Base-by-base conservation (phyloP, 2,329 filamentous ascomycete species). In the Exophiala phaeomuriformis region DNA sequence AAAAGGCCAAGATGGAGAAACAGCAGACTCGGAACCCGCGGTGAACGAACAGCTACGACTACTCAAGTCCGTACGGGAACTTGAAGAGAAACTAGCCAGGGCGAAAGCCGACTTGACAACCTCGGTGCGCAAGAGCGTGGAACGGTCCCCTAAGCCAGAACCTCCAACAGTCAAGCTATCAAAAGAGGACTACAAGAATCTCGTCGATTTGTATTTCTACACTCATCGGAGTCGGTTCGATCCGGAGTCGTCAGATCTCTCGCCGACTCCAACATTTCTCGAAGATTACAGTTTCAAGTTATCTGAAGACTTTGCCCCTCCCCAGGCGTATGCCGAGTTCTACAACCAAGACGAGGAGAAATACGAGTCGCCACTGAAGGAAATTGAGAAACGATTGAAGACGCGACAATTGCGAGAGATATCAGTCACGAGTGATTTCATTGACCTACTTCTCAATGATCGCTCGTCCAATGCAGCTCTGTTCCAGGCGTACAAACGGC, bases 401-500 rank as follows among this genome's bases (percentile, higher is more conserved):
- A 63, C 39, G 59, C 62, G 48, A 44, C 67, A 55, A 49, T 28
- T 61, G 10, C 54, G 55, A 28, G 62, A 64, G 39, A 56, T 63
- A 36, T 41, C 43, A 19, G 56, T 56, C 7, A 56, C 62, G 47
- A 55, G 57, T 37, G 50, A 45, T 12, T 66, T 75, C 42, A 57
- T 74, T 27, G 67, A 70, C 47, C 63, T 76, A 33, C 64, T 81
- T 40, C 58, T 68, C 43, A 67, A 76, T 52, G 68, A 73, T 36
- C 63, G 68, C 12, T 70, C 72, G 36, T 69, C 71, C 3, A 77
- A 76, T 53, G 69, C 76, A 46, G 68, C 72, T 7, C 64, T 83
- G 3, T 84, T 76, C 64, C 65, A 72, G 9, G 68, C 74, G 0
- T 85, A 83, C 65, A 71, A 72, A 57, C 64, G 67, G 10, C 68